Evolutionary conservation across 2,329 filamentous ascomycete genomes (phyloP).

Genomic region (Cordyceps farinosa): DNA sequence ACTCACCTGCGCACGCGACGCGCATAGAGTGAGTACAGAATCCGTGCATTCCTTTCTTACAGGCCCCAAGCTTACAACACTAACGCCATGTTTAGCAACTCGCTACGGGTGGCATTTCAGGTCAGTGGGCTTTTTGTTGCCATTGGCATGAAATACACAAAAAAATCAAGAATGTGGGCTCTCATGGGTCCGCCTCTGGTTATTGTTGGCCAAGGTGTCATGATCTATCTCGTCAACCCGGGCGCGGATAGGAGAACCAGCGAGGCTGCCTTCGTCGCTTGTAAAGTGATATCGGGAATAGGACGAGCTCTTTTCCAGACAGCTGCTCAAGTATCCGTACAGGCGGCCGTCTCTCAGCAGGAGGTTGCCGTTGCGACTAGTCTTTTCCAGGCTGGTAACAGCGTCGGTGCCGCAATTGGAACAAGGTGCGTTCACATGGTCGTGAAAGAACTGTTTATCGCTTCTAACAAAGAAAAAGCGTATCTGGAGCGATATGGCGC

Average conservation of each 20-base stretch:
- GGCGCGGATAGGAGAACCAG: constrained; percentile 25
- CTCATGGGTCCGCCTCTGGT: constrained; percentile 31
- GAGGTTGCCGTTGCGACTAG: constrained; percentile 36
- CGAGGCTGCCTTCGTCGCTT: constrained; percentile 34
- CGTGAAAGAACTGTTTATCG: background rate
- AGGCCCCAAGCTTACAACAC: background rate
- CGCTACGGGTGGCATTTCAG: constrained; percentile 34
- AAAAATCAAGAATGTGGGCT: constrained; percentile 33
- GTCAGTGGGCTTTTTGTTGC: constrained; percentile 34
- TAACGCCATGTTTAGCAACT: constrained; percentile 22
- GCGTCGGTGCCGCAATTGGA: constrained; percentile 30
- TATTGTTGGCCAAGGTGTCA: constrained; percentile 33
- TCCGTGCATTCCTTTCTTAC: accelerated
- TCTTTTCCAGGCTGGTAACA: constrained; percentile 35
- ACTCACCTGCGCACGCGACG: constrained; percentile 33
- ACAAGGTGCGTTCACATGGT: constrained; percentile 24
- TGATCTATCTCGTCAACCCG: constrained; percentile 30
- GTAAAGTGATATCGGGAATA: constrained; percentile 33
- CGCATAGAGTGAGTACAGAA: constrained; percentile 32
- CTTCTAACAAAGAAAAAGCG: constrained; percentile 21
- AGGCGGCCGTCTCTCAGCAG: constrained; percentile 32
- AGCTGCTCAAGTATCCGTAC: constrained; percentile 31
- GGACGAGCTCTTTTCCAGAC: constrained; percentile 35
- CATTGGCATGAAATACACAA: constrained; percentile 35
- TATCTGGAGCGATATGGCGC: constrained; percentile 37